phyloP scores from a whole-genome alignment of 2,329 filamentous ascomycete genomes.

The Nemania sp. region DNA sequence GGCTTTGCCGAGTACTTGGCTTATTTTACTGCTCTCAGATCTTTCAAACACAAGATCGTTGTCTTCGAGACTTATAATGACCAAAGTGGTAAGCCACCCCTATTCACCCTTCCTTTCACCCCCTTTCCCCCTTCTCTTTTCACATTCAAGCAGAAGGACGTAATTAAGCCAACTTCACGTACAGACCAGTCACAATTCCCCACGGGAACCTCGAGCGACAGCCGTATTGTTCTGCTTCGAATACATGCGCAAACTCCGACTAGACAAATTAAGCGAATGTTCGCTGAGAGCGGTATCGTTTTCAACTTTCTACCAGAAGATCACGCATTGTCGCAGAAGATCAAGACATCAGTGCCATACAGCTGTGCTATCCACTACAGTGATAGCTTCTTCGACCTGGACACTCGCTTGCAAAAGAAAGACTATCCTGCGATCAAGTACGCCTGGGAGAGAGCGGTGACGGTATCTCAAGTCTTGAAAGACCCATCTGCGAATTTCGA shows the following conservation, averaged over 20 bases:
- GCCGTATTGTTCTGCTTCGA: conserved; percentile 10
- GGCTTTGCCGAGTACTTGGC: conserved; percentile 35
- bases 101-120: not conserved
- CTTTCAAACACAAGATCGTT: not conserved
- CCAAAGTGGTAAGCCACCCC: conserved; percentile 11
- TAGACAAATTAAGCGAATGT: conserved; percentile 37
- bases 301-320: conserved; percentile 40
- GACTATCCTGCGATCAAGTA: conserved; percentile 11
- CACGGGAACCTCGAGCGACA: too few relatives aligned
- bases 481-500: not conserved
- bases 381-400: conserved; percentile 3
- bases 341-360: conserved; percentile 33
- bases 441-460: conserved; percentile 32
- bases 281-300: conserved; percentile 33
- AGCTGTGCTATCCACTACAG: conserved; percentile 36
- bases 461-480: conserved; percentile 22
- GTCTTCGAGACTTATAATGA: conserved; percentile 10
- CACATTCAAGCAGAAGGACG: too few relatives aligned
- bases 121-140: too few relatives aligned
- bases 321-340: conserved; percentile 33
- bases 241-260: conserved; percentile 37
- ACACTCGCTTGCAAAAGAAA: conserved; percentile 24
- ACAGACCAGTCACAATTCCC: conserved; percentile 26
- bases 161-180: too few relatives aligned
- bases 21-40: conserved; percentile 23